Percentiles rank a stretch among this genome's conserved stretches.
Conservation (phyloP, 345 rosid genomes). For the Barbarea vulgaris region DNA sequence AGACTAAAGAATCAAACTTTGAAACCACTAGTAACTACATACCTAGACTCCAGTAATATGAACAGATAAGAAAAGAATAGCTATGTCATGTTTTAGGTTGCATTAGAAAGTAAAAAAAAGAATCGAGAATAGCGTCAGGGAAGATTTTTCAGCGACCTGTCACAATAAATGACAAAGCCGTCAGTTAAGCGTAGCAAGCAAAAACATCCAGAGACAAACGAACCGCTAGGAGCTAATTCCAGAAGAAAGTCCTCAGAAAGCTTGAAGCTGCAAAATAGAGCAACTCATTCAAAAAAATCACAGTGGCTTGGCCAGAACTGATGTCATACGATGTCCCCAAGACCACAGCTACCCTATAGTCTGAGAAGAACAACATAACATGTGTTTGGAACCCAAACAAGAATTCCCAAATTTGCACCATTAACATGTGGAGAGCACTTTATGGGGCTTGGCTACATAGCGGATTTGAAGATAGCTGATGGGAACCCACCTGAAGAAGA, state of each 20-base stretch:
- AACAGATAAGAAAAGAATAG: slow-evolving; percentile 11
- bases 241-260: slow-evolving; percentile 68
- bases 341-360: slow-evolving; percentile 74
- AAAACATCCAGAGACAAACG: slow-evolving; percentile 93
- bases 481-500: slow-evolving; percentile 99
- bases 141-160: slow-evolving; percentile 63
- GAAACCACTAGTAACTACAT: slow-evolving; percentile 24
- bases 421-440: slow-evolving; percentile 57
- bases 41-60: background rate
- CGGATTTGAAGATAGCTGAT: slow-evolving; percentile 83
- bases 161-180: slow-evolving; percentile 55
- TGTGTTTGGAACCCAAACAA: slow-evolving; percentile 44
- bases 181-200: slow-evolving; percentile 57
- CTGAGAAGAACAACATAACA: slow-evolving; percentile 69
- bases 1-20: slow-evolving; percentile 45
- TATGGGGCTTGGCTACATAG: slow-evolving; percentile 79
- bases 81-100: background rate
- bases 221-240: slow-evolving; percentile 71
- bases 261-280: slow-evolving; percentile 66
- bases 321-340: slow-evolving; percentile 67
- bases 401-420: slow-evolving; percentile 62
- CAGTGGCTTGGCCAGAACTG: slow-evolving; percentile 68
- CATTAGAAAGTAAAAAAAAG: background rate
- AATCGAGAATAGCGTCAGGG: slow-evolving; percentile 38
- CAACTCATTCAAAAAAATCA: slow-evolving; percentile 69